Evolutionary conservation across 140 eudicot species (phyloP), one percentile per base, ranked within the genome.

Genomic region (Senecio squalidus): DNA sequence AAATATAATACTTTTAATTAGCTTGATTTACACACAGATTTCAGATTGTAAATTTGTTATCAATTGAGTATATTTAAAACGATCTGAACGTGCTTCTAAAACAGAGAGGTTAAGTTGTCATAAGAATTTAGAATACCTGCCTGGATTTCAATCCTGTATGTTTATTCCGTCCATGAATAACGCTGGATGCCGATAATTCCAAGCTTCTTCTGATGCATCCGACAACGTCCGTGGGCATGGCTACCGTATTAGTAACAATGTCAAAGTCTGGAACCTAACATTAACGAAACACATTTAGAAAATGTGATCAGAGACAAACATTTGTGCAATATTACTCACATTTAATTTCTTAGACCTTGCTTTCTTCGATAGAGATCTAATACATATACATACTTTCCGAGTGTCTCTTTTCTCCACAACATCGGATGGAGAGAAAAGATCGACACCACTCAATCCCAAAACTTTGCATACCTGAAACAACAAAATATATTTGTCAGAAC

Each of bases 381-480:
- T 71, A 71, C 94, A 81, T 45, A 84, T 68, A 55, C 89, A 81
- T 57, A 81, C 85, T 85, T 85, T 85, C 51, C 94, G 47, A 20
- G 72, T 78, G 55, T 78, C 62, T 62, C 66, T 78, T 46, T 78
- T 81, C 74, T 85, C 94, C 53, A 81, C 94, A 55, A 85, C 94
- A 81, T 85, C 94, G 4, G 94, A 81, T 6, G 94, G 89, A 25
- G 94, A 78, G 70, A 85, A 85, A 58, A 85, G 89, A 68, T 85
- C 94, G 13, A 85, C 81, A 56, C 84, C 83, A 64, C 71, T 65
- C 78, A 85, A 60, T 49, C 94, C 94, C 78, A 85, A n/a, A 58
- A 78, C 82, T 70, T 81, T 81, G 82, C 94, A 81, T 25, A 81
- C 67, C 94, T 85, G 67, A 46, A 49, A 67, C 66, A 53, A 39